These are phyloP conservation scores for Fusarium irregulare DNA, from an alignment of 2,329 filamentous ascomycete genomes.

Conservation along the genomic window DNA sequence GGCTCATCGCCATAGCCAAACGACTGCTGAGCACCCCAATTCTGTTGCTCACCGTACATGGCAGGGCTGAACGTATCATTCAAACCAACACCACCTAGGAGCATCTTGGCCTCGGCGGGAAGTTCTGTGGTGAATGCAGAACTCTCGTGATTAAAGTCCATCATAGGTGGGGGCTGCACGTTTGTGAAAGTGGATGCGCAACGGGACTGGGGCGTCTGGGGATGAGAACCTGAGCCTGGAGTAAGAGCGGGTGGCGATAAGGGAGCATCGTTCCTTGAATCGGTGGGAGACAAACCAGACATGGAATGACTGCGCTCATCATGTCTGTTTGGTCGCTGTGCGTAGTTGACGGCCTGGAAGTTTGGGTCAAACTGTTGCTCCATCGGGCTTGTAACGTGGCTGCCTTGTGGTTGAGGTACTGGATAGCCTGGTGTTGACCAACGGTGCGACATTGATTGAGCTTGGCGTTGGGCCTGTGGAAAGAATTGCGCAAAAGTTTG, in stretches of 20 bases:
- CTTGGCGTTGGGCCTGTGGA: conserved; percentile 51
- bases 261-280: conserved; percentile 18
- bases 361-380: conserved; percentile 35
- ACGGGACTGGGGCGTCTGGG: conserved; percentile 37
- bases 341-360: conserved; percentile 45
- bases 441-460: conserved; percentile 42
- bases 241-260: conserved; percentile 47
- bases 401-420: conserved; percentile 17
- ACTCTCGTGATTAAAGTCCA: conserved; percentile 34
- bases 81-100: conserved; percentile 42
- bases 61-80: conserved; percentile 16
- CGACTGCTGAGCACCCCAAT: conserved; percentile 7
- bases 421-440: conserved; percentile 38
- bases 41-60: conserved; percentile 23
- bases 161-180: conserved; percentile 35
- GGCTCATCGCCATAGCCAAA: conserved; percentile 15
- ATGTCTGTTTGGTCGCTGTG: conserved; percentile 11
- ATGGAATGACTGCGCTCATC: conserved; percentile 36
- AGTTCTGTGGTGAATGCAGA: conserved; percentile 58
- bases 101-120: conserved; percentile 57
- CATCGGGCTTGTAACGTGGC: conserved; percentile 26
- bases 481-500: conserved; percentile 60
- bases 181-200: conserved; percentile 34
- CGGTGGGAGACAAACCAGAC: conserved; percentile 31
- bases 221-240: conserved; percentile 44